phyloP scores from a whole-genome alignment of 345 rosid genomes.

The Salix koriyanagi region DNA sequence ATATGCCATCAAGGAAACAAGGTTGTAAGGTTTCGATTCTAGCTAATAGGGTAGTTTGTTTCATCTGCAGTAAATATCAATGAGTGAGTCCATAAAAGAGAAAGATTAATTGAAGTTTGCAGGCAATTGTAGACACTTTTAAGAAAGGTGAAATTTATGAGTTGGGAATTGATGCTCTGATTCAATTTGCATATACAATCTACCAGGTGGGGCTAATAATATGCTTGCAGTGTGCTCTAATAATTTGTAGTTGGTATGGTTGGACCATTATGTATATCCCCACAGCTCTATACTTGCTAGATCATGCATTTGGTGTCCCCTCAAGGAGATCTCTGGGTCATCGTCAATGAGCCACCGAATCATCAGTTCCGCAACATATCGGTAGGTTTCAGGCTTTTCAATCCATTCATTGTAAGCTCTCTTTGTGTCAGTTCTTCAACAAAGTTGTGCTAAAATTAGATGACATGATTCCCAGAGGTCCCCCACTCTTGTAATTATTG shows the following conservation, averaged over 20 bases:
- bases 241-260: not conserved
- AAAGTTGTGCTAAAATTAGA: slow-evolving; percentile 23
- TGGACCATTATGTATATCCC: not conserved
- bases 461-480: slow-evolving; percentile 21
- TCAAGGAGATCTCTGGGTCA: not conserved
- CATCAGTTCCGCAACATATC: slow-evolving; percentile 4
- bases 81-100: not conserved
- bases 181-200: not conserved
- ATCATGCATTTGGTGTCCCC: slow-evolving; percentile 7
- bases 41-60: not conserved
- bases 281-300: not conserved
- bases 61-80: not conserved
- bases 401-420: not conserved
- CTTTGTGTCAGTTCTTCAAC: slow-evolving; percentile 12
- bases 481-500: slow-evolving; percentile 19
- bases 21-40: not conserved
- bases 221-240: not conserved
- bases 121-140: not conserved
- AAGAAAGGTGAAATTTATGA: not conserved
- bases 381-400: slow-evolving; percentile 3
- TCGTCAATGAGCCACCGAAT: slow-evolving; percentile 14
- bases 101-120: not conserved
- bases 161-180: not conserved
- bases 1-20: slow-evolving; percentile 3
- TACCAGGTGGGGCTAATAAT: not conserved